Percentiles rank a stretch among this genome's conserved stretches.
Evolutionary conservation across 371 early-diverging fungal genomes (phyloP).

Genomic region (Mortierella polycephala): DNA sequence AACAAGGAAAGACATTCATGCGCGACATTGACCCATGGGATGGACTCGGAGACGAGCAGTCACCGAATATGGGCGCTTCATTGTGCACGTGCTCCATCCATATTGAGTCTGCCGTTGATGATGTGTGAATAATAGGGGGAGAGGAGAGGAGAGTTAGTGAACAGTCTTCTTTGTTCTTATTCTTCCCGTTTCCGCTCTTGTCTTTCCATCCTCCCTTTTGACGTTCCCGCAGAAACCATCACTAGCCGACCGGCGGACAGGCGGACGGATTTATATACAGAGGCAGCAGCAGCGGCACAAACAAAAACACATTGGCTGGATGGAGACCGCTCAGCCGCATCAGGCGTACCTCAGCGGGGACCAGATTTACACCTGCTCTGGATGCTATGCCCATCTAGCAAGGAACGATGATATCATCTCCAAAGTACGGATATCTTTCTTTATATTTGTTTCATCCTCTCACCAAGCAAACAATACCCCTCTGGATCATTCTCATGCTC

Average conservation of each 20-base stretch:
- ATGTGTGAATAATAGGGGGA: no score
- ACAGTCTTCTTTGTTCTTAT: background rate
- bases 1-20: no score
- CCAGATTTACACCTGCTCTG: slow-evolving; percentile 63
- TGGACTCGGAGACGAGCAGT: no score
- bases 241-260: no score
- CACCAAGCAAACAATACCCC: slow-evolving; percentile 17
- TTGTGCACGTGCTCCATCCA: no score
- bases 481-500: background rate
- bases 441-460: background rate
- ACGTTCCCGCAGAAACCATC: background rate
- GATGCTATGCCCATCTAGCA: slow-evolving; percentile 74
- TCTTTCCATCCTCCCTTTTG: background rate
- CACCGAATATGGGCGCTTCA: no score
- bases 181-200: slow-evolving; percentile 7
- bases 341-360: slow-evolving; percentile 56
- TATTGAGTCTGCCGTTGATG: no score
- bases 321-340: slow-evolving; percentile 33
- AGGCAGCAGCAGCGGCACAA: background rate
- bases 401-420: slow-evolving; percentile 70
- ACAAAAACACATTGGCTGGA: background rate
- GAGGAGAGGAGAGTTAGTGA: no score
- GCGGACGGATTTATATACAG: background rate
- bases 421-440: slow-evolving; percentile 50
- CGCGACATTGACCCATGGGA: no score